phyloP scores from a whole-genome alignment of 2,329 filamentous ascomycete species.

The Geosmithia morbida region DNA sequence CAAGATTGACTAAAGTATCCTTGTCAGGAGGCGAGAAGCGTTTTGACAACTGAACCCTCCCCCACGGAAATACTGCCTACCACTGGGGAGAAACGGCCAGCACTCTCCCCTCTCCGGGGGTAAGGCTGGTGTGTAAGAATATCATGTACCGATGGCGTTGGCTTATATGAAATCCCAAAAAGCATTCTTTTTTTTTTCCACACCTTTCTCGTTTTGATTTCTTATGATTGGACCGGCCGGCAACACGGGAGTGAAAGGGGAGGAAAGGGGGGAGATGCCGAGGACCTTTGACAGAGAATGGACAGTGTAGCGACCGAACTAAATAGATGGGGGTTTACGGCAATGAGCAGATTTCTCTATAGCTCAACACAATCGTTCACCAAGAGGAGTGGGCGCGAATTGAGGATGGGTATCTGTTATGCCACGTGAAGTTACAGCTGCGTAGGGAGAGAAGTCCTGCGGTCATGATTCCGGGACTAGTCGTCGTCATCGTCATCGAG shows the following conservation, averaged over 20 bases:
- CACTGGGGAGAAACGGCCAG: neutral
- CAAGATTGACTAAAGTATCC: constrained; percentile 63
- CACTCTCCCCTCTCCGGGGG: neutral
- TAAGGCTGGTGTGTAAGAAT: neutral
- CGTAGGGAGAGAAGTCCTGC: too few species aligned
- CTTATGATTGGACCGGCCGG: neutral
- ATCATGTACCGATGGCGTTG: neutral
- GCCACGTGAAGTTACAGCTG: too few species aligned
- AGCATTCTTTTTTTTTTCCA: neutral
- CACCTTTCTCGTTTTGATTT: neutral
- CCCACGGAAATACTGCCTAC: neutral
- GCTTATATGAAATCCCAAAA: neutral
- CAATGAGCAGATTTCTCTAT: too few species aligned
- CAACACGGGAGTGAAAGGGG: neutral
- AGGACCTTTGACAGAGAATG: neutral
- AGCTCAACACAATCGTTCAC: too few species aligned
- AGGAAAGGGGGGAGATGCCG: neutral
- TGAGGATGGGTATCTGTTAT: too few species aligned
- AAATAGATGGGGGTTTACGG: neutral
- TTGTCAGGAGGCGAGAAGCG: neutral
- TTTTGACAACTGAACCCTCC: neutral
- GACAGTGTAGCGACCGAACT: neutral
- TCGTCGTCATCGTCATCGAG: constrained; percentile 31
- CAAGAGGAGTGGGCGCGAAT: too few species aligned
- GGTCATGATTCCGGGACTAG: too few species aligned